Percentiles rank a stretch among this genome's conserved stretches.
Conservation (phyloP, 768 basidiomycete species). For the Fistulinella prunicolor region DNA sequence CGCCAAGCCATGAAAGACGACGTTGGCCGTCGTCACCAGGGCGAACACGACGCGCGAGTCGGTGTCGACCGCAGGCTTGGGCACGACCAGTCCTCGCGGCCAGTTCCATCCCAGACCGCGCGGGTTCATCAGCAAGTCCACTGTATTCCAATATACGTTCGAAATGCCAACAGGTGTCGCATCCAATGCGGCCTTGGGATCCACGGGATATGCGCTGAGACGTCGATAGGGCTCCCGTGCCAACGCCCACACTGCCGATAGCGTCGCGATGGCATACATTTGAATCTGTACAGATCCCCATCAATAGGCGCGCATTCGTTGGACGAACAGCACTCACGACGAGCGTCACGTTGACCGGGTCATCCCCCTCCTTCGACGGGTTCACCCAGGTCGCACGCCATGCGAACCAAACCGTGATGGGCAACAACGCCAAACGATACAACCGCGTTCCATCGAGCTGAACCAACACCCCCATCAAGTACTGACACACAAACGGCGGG, state of each 20-base stretch:
- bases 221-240: slow-evolving; percentile 16
- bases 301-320: background rate
- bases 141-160: slow-evolving; percentile 25
- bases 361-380: slow-evolving; percentile 23
- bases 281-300: slow-evolving; percentile 6
- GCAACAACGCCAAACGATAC: slow-evolving; percentile 48
- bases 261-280: slow-evolving; percentile 15
- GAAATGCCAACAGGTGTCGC: background rate
- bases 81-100: slow-evolving; percentile 18
- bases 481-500: slow-evolving; percentile 46
- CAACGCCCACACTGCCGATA: slow-evolving; percentile 21
- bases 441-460: slow-evolving; percentile 39
- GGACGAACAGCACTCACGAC: slow-evolving; percentile 14
- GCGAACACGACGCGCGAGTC: slow-evolving; percentile 14
- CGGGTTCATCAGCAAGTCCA: slow-evolving; percentile 23
- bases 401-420: slow-evolving; percentile 42
- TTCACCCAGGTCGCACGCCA: slow-evolving; percentile 38
- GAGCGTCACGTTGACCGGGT: slow-evolving; percentile 16
- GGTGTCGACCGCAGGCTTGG: slow-evolving; percentile 6
- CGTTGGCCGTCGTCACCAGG: background rate
- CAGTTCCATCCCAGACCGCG: slow-evolving; percentile 32
- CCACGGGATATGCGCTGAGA: background rate
- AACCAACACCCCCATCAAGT: slow-evolving; percentile 53
- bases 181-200: too few species aligned
- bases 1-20: slow-evolving; percentile 9